Evolutionary conservation across 2,329 filamentous ascomycete genomes (phyloP), one percentile per base, ranked within the genome.

Genomic region (Lomentospora prolificans): DNA sequence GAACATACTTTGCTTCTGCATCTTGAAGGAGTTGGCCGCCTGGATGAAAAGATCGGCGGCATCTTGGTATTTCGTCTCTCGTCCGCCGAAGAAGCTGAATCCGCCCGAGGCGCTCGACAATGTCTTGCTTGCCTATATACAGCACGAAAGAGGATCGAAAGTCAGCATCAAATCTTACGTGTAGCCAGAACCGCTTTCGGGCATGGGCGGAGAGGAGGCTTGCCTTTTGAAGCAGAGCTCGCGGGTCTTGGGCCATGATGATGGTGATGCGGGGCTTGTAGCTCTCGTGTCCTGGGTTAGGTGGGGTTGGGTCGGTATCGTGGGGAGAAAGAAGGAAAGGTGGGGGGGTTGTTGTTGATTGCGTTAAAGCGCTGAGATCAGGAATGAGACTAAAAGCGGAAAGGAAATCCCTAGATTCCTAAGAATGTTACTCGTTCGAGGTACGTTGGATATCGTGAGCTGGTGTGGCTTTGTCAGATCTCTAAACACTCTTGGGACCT

Each of bases 21-120:
- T 84, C 66, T 89, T 82, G 70, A 95, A 97, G 58, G 89, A 89
- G 75, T 96, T 96, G 59, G 86, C 94, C 41, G 92, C 92, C 70
- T 95, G 85, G 58, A 82, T 84, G 67, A 90, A 97, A 61, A 94
- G 76, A 62, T 96, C 90, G 60, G 88, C 89, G 12, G 92, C 92
- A 72, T 85, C 84, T 73, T 95, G 88, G 67, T 89, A 91, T 72
- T 96, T 97, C 60, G 96, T 90, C 64, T 88, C 81, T 57, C 85
- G 81, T 50, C 89, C 89, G 46, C 90, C 89, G 64, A 99, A 96
- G 72, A 96, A 84, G 69, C 85, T 89, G 74, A 96, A 96, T 64
- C 91, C 91, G 27, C 87, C 77, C 19, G 82, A 77, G 41, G 92
- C 91, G 62, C 86, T 77, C 64, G 84, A 74, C 25, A 88, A 80